Conservation (phyloP, 1,284 basidiomycete genomes). For the Rhodotorula sp. region DNA sequence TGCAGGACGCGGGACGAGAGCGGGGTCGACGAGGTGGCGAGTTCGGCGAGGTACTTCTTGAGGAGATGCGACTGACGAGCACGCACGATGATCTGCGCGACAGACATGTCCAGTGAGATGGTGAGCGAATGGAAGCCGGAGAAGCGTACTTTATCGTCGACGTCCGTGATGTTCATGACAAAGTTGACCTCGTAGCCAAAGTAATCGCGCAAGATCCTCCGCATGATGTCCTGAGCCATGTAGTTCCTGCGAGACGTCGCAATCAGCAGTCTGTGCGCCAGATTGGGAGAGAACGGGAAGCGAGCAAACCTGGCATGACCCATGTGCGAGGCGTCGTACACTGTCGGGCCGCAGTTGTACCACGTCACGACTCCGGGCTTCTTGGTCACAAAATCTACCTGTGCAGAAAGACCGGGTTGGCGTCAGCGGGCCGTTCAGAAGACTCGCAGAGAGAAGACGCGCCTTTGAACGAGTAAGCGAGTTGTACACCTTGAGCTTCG, state of each 20-base stretch:
- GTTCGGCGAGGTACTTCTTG: slow-evolving; percentile 52
- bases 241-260: slow-evolving; percentile 72
- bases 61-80: slow-evolving; percentile 83
- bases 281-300: neutral
- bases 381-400: slow-evolving; percentile 79
- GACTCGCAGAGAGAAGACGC: slow-evolving; percentile 40
- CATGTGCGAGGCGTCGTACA: slow-evolving; percentile 98
- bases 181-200: slow-evolving; percentile 98
- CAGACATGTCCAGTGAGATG: neutral
- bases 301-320: slow-evolving; percentile 84
- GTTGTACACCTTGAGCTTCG: slow-evolving; percentile 80
- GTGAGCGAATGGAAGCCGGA: slow-evolving; percentile 2
- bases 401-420: slow-evolving; percentile 3
- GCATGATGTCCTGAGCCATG: slow-evolving; percentile 92
- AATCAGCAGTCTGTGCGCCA: too few species aligned
- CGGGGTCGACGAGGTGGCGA: slow-evolving; percentile 45
- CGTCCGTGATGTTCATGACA: slow-evolving; percentile 99
- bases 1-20: slow-evolving; percentile 58
- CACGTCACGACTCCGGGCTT: slow-evolving; percentile 87
- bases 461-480: slow-evolving; percentile 90
- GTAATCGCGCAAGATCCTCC: slow-evolving; percentile 90
- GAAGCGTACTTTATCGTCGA: slow-evolving; percentile 91
- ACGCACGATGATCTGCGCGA: slow-evolving; percentile 77
- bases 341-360: slow-evolving; percentile 79
- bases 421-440: neutral